Conservation (phyloP, 2,329 filamentous ascomycete genomes). For the Trichocomaceae sp. region DNA sequence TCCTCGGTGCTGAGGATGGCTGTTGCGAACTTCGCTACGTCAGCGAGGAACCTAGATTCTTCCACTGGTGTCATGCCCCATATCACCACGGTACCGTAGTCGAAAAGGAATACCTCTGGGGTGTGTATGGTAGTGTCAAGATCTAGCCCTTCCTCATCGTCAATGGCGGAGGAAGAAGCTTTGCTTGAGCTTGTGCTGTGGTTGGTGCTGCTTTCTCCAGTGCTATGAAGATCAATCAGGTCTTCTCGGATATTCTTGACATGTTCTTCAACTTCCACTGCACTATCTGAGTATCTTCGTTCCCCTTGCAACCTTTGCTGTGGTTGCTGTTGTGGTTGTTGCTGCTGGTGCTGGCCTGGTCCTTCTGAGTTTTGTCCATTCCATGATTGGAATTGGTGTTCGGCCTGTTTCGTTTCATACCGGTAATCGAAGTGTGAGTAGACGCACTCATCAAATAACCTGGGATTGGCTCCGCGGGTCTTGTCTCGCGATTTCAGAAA, state of each 20-base stretch:
- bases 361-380: conserved; percentile 31
- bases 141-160: conserved; percentile 48
- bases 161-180: conserved; percentile 15
- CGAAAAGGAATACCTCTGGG: conserved; percentile 91
- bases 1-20: conserved; percentile 85
- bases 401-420: conserved; percentile 40
- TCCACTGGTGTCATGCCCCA: conserved; percentile 95
- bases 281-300: conserved; percentile 62
- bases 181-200: conserved; percentile 20
- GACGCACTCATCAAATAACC: conserved; percentile 94
- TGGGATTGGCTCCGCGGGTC: conserved; percentile 72
- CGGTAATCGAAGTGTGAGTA: conserved; percentile 88
- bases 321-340: conserved; percentile 15
- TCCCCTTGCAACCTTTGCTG: conserved; percentile 42
- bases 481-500: conserved; percentile 82
- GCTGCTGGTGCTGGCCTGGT: conserved; percentile 10
- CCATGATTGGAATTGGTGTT: conserved; percentile 23
- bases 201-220: conserved; percentile 36
- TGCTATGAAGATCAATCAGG: conserved; percentile 55
- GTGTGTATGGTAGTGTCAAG: conserved; percentile 86
- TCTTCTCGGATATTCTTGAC: conserved; percentile 52
- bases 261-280: conserved; percentile 59
- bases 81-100: conserved; percentile 95
- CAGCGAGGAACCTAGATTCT: conserved; percentile 84
- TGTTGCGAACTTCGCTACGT: conserved; percentile 87